Evolutionary conservation across 371 early-diverging fungal species (phyloP).

Genomic region (Mortierella sp.): DNA sequence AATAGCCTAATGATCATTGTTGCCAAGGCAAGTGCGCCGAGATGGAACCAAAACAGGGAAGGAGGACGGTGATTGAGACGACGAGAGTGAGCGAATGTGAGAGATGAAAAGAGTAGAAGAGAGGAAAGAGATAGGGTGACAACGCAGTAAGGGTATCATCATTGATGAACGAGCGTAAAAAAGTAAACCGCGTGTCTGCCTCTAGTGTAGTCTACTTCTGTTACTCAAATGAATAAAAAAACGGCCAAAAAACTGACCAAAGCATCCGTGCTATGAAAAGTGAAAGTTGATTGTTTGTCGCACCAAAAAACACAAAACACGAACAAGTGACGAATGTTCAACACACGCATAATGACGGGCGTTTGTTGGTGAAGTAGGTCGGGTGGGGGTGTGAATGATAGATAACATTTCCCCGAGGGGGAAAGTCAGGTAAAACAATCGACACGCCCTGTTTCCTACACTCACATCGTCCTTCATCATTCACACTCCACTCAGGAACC

Average conservation of each 20-base stretch:
- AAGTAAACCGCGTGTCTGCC: not conserved
- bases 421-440: not conserved
- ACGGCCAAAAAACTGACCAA: not conserved
- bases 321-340: not conserved
- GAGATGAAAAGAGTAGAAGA: not conserved
- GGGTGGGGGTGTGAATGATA: not conserved
- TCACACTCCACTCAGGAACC: not conserved
- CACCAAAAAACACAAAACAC: not conserved
- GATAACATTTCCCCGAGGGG: not conserved
- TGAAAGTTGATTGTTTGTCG: not conserved
- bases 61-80: not conserved
- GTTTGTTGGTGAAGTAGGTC: not conserved
- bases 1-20: too few species aligned
- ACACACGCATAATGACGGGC: not conserved
- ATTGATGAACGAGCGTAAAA: not conserved
- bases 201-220: not conserved
- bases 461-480: not conserved
- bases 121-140: not conserved
- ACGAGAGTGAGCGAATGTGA: not conserved
- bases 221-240: not conserved
- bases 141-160: conserved; percentile 4
- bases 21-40: too few species aligned
- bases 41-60: too few species aligned
- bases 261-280: not conserved
- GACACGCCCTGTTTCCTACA: not conserved